A percentile compares a stretch with the other conserved stretches of the same genome.
phyloP scores from a whole-genome alignment of 2,329 filamentous ascomycete genomes.

The Aspergillus ibericus region DNA sequence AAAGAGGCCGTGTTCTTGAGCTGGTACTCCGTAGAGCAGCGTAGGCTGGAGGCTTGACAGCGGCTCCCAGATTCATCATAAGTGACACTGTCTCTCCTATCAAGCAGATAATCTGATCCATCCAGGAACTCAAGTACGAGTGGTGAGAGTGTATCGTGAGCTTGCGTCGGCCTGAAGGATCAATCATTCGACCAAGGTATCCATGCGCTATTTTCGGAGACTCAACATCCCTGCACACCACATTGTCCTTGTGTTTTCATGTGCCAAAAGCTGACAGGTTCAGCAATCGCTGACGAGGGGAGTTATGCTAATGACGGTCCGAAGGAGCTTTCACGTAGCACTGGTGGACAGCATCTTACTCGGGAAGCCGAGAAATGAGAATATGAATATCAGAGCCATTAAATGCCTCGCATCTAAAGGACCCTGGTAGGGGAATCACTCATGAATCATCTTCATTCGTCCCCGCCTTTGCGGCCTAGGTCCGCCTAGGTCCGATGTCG shows the following conservation, averaged over 20 bases:
- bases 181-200: background rate
- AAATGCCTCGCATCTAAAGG: background rate
- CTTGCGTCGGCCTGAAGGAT: background rate
- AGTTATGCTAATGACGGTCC: background rate
- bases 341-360: background rate
- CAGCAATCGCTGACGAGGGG: background rate
- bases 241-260: background rate
- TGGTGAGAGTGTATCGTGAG: background rate
- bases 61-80: background rate
- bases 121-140: background rate
- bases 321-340: background rate
- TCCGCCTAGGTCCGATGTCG: background rate
- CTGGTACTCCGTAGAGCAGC: background rate
- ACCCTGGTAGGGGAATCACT: background rate
- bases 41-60: background rate
- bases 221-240: background rate
- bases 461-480: background rate
- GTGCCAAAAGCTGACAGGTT: background rate
- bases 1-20: background rate
- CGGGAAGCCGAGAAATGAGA: conserved; percentile 16
- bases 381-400: background rate
- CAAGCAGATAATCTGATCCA: background rate
- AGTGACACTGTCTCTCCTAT: background rate
- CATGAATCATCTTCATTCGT: background rate
- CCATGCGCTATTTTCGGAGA: conserved; percentile 3